Conservation (phyloP, 2,329 filamentous ascomycete species). For the Fusarium keratoplasticum region DNA sequence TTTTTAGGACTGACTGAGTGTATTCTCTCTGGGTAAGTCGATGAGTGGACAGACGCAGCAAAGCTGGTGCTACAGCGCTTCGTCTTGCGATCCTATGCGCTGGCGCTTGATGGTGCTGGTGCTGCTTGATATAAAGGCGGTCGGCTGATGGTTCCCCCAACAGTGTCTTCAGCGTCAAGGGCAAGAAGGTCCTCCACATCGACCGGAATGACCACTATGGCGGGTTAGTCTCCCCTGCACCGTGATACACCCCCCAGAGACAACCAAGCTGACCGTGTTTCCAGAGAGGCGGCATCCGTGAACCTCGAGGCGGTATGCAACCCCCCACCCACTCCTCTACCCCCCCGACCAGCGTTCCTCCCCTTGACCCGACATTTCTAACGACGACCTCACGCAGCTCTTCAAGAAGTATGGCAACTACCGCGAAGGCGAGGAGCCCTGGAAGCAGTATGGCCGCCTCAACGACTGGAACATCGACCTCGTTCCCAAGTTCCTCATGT, state of each 20-base stretch:
- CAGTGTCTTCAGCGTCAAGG: conserved; percentile 94
- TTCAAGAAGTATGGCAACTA: conserved; percentile 97
- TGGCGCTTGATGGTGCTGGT: conserved; percentile 25
- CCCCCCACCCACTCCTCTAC: conserved; percentile 17
- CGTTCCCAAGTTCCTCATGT: conserved; percentile 98
- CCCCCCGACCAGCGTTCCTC: conserved; percentile 22
- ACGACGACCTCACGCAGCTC: conserved; percentile 66
- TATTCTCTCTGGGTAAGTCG: conserved; percentile 90
- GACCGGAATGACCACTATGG: conserved; percentile 99
- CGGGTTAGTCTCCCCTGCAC: conserved; percentile 73
- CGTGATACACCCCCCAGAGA: not conserved
- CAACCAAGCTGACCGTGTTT: conserved; percentile 44
- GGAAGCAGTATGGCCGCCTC: conserved; percentile 95
- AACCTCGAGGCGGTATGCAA: conserved; percentile 89
- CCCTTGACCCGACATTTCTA: conserved; percentile 36
- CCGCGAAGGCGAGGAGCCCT: conserved; percentile 83
- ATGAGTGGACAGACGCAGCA: not conserved
- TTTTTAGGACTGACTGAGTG: conserved; percentile 92
- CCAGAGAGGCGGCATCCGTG: conserved; percentile 88
- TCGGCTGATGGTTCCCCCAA: conserved; percentile 37
- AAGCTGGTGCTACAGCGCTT: not conserved
- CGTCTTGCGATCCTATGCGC: conserved; percentile 13
- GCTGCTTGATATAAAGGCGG: conserved; percentile 36
- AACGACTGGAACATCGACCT: conserved; percentile 99
- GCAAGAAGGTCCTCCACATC: conserved; percentile 98